Evolutionary conservation across 2,329 filamentous ascomycete genomes (phyloP).

Genomic region (Penicillium psychrosexuale): DNA sequence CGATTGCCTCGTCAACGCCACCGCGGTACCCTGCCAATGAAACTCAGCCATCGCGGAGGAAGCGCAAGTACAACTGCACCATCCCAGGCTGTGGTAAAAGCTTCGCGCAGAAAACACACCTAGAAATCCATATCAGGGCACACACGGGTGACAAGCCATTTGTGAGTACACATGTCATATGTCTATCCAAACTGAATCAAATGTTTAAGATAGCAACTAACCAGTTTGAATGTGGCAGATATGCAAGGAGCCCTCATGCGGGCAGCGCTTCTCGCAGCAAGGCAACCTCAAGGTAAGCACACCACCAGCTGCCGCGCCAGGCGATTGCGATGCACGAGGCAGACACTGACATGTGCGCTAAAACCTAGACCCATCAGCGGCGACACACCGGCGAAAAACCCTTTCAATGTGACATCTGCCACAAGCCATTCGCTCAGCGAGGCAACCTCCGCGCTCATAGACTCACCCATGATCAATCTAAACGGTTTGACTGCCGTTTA

Average conservation of each 20-base stretch:
- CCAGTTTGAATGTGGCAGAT: conserved; percentile 39
- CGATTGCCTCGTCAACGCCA: conserved; percentile 5
- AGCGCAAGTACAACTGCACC: conserved; percentile 69
- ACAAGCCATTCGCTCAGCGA: conserved; percentile 78
- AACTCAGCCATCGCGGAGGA: conserved; percentile 39
- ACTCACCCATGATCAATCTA: conserved; percentile 72
- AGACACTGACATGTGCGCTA: not conserved
- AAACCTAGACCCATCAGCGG: conserved; percentile 72
- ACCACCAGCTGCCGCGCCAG: not conserved
- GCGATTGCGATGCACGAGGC: not conserved
- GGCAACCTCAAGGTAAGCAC: conserved; percentile 77
- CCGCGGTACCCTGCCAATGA: conserved; percentile 29
- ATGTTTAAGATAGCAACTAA: not conserved
- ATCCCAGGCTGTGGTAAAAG: conserved; percentile 72
- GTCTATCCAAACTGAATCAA: not conserved
- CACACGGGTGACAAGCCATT: conserved; percentile 92
- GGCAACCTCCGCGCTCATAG: conserved; percentile 83
- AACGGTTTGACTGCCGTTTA: conserved; percentile 76
- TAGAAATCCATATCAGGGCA: conserved; percentile 82
- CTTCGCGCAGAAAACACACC: conserved; percentile 88
- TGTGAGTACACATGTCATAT: conserved; percentile 52
- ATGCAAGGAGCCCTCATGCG: conserved; percentile 71
- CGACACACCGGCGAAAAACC: conserved; percentile 85
- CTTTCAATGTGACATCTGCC: conserved; percentile 74
- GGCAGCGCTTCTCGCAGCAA: conserved; percentile 78